A percentile compares a stretch with the other conserved stretches of the same genome.
Evolutionary conservation across 306 rosid species (phyloP).

Genomic region (Ziziphus jujuba): DNA sequence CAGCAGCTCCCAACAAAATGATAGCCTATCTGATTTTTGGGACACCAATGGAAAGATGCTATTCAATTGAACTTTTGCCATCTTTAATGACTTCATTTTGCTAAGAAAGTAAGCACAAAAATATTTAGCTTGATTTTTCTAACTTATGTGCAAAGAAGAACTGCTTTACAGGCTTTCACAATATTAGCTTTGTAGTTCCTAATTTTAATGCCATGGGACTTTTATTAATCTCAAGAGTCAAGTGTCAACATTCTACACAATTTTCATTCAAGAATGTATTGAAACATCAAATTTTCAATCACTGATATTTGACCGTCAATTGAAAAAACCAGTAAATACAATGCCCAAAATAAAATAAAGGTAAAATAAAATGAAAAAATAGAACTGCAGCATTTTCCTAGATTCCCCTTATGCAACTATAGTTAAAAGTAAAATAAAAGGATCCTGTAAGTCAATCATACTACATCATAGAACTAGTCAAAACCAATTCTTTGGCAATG

Average conservation of each 20-base stretch:
- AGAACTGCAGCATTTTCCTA: too few relatives aligned
- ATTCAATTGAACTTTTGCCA: constrained; percentile 12
- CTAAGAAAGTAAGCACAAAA: constrained; percentile 5
- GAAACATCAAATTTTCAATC: not conserved
- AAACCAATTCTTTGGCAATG: constrained; percentile 7
- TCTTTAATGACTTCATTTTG: not conserved
- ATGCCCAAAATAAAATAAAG: too few relatives aligned
- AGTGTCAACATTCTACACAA: too few relatives aligned
- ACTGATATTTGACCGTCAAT: not conserved
- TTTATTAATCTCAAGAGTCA: too few relatives aligned
- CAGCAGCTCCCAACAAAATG: constrained; percentile 66
- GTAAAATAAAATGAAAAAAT: too few relatives aligned
- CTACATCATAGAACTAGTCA: constrained; percentile 19
- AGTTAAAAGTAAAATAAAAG: not conserved
- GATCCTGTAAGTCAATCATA: not conserved
- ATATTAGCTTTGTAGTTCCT: not conserved
- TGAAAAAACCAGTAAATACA: too few relatives aligned
- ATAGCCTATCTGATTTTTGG: constrained; percentile 56
- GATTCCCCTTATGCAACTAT: too few relatives aligned
- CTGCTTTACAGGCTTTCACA: too few relatives aligned
- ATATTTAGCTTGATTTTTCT: not conserved
- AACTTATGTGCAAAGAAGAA: not conserved
- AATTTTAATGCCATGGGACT: too few relatives aligned
- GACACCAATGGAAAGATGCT: constrained; percentile 28
- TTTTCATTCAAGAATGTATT: too few relatives aligned